Conservation (phyloP, 306 rosid species). For the Acmispon strigosus region DNA sequence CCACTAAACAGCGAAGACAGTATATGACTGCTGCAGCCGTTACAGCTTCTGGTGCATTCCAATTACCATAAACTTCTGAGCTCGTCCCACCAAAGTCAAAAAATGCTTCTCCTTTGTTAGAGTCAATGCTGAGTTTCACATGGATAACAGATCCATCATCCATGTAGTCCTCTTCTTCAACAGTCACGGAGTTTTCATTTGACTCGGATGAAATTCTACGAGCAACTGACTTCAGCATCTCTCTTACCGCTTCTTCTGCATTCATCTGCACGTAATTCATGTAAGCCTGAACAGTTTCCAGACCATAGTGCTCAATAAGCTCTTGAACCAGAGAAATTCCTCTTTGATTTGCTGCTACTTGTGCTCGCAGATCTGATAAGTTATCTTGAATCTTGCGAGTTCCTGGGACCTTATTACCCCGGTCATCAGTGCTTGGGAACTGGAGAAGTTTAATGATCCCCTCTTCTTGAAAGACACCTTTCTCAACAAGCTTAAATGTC, state of each 20-base stretch:
- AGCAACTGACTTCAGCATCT: constrained; percentile 78
- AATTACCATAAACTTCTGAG: constrained; percentile 88
- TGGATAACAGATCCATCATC: constrained; percentile 91
- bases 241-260: constrained; percentile 94
- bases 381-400: constrained; percentile 86
- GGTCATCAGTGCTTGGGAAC: constrained; percentile 50
- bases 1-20: constrained; percentile 78
- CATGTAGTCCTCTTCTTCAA: constrained; percentile 95
- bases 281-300: constrained; percentile 83
- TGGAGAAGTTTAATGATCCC: constrained; percentile 64
- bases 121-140: constrained; percentile 77
- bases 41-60: constrained; percentile 96
- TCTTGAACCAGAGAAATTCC: constrained; percentile 75
- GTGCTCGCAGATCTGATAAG: constrained; percentile 86
- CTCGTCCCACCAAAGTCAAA: constrained; percentile 78
- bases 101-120: constrained; percentile 71
- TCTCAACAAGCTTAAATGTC: constrained; percentile 87
- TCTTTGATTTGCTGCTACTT: constrained; percentile 92
- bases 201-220: constrained; percentile 47
- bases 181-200: constrained; percentile 29
- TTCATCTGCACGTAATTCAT: constrained; percentile 84
- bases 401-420: constrained; percentile 55
- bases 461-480: constrained; percentile 76
- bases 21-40: constrained; percentile 94
- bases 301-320: constrained; percentile 82